Evolutionary conservation across 2,329 filamentous ascomycete species (phyloP), one percentile per base, ranked within the genome.

Genomic region (Dactylellina drechsleri): DNA sequence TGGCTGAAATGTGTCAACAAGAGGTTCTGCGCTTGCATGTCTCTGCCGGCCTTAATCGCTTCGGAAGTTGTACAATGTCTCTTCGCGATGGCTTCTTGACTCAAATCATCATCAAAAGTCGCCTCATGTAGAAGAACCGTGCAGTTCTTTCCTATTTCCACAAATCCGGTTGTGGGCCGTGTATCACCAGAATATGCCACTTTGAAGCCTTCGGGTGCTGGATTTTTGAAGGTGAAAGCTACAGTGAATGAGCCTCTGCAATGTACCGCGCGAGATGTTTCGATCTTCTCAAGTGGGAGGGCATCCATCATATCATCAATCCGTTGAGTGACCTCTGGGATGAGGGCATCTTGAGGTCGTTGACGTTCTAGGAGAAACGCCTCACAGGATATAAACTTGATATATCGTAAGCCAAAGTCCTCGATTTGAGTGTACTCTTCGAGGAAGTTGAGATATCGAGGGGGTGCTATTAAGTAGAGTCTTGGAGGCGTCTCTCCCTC

Each of bases 1-100:
- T 99, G 95, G 66, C 90, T 93, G 83, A 99, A 99, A 82, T 99
- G 95, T 6, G 95, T 99, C 57, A 99, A 85, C 66, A 99, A 83
- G 15, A 95, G 89, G 15, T 91, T 86, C 77, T 89, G 87, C 0
- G 93, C 95, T 28, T 86, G 82, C 95, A 99, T 99, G 53, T 85
- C 83, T 12, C 86, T 85, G 1, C 90, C 94, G 2, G 98, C 87
- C 52, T 85, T 85, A 2, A 99, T 86, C 0, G 95, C 95, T 83
- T 99, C 95, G 13, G 87, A 87, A 76, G 93, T 92, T 7, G 95
- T 99, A 45, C 87, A 92, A 84, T 99, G 95, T 80, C 91, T 93
- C 87, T 99, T 99, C 60, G 90, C 91, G 28, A 86, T 81, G 2
- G 95, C 95, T 79, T 97, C 93, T 15, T 86, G 87, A 45, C 82